Base-by-base conservation (phyloP, 192 early-diverging fungal genomes). In the Backusella westeae region DNA sequence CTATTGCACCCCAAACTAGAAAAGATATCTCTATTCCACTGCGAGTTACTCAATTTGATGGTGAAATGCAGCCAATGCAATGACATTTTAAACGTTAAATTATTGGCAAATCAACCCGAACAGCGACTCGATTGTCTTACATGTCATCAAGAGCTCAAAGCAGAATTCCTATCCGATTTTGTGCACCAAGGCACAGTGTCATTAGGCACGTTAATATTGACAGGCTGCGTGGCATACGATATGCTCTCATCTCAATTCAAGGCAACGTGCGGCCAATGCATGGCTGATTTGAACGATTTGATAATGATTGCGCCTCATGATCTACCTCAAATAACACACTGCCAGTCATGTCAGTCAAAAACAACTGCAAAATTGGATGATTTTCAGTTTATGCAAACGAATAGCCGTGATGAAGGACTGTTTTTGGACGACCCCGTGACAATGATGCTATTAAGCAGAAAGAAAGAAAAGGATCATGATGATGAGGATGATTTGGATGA, bases 11-110 rank as follows among this genome's bases (percentile, higher is more conserved):
- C 88, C 0, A 67, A 83, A 3, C 70, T 96, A 19, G 84, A 86
- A 23, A 88, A 89, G 72, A 88, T 97, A 32, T 84, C 92, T 0
- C 75, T 96, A 7, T 75, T 94, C 6, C 83, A 90, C 68, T 93
- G 92, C 81, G 81, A 81, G 2, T 83, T 84, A 4, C 87, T 96
- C 6, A 87, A 84, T 46, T 53, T 96, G 8, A 68, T 87, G 2
- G 89, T 94, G 10, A 88, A 89, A 15, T 97, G 96, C 75, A 81
- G 69, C 29, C 87, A 93, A 1, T 97, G 96, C 87, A 95, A 93
- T 76, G 71, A 81, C 52, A 79, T 85, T 1, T 76, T 90, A 2
- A 93, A 93, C 5, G 26, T 44, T 8, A 26, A 32, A 71, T 17
- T 71, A 46, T 29, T 49, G 26, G 21, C 70, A 14, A 42, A 52